Evolutionary conservation across 2,329 filamentous ascomycete genomes (phyloP).

Genomic region (Graphilbum sp.): DNA sequence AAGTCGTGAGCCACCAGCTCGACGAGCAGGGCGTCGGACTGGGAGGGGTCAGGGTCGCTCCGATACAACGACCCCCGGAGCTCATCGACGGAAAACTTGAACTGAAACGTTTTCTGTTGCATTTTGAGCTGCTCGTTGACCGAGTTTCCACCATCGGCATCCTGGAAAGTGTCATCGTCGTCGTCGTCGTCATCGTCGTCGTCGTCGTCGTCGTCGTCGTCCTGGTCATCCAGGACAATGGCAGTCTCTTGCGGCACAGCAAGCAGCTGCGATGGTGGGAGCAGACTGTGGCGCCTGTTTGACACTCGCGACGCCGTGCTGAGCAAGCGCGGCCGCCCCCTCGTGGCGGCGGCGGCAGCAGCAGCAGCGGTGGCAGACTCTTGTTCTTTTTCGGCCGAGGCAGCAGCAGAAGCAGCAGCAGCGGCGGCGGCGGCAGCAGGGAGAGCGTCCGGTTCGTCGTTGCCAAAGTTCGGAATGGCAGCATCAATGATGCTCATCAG

Average conservation of each 20-base stretch:
- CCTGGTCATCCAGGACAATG: conserved; percentile 39
- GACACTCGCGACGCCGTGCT: conserved; percentile 29
- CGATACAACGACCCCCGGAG: conserved; percentile 85
- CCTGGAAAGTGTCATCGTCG: conserved; percentile 48
- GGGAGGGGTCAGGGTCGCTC: conserved; percentile 62
- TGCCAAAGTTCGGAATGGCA: conserved; percentile 70
- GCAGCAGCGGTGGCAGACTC: neutral
- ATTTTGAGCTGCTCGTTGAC: conserved; percentile 47
- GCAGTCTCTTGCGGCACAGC: conserved; percentile 56
- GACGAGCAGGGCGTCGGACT: conserved; percentile 67
- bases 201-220: neutral
- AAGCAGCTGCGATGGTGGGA: conserved; percentile 52
- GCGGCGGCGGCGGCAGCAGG: neutral
- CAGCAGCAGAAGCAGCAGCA: no score
- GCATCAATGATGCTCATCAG: conserved; percentile 94
- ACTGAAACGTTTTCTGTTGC: conserved; percentile 84
- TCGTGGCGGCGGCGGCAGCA: neutral
- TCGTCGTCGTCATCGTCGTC: conserved; percentile 45
- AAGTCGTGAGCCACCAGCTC: conserved; percentile 87
- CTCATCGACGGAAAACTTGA: conserved; percentile 90
- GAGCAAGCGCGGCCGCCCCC: conserved; percentile 22
- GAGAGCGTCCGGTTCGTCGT: conserved; percentile 20
- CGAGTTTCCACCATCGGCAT: conserved; percentile 39
- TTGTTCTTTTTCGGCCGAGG: no score
- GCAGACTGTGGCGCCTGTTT: conserved; percentile 30